Conservation (phyloP, 2,329 filamentous ascomycete species). For the Corynespora cassiicola region DNA sequence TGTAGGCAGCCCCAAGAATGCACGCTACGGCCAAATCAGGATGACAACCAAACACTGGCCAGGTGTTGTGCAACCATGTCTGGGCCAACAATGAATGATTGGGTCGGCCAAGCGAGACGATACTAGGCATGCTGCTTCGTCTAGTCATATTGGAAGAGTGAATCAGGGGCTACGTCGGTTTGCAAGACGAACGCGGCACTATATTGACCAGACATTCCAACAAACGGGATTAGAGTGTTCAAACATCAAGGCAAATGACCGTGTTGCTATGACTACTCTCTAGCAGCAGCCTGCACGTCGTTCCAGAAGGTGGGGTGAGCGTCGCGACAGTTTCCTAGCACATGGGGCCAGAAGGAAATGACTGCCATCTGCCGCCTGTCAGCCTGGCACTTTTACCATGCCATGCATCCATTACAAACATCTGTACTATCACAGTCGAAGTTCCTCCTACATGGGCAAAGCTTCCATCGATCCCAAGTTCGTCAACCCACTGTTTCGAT, state of each 20-base stretch:
- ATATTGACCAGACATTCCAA: conserved; percentile 19
- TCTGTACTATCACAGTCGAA: too few relatives aligned
- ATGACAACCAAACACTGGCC: conserved; percentile 32
- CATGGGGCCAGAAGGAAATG: not conserved
- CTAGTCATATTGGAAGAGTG: conserved; percentile 14
- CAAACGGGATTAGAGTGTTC: not conserved
- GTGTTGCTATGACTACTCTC: not conserved
- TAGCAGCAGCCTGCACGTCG: not conserved
- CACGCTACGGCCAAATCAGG: conserved; percentile 26
- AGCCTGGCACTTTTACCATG: too few relatives aligned
- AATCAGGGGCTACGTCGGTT: conserved; percentile 18
- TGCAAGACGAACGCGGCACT: conserved; percentile 18
- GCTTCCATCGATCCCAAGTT: too few relatives aligned
- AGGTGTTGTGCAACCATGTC: conserved; percentile 31
- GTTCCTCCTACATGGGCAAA: too few relatives aligned
- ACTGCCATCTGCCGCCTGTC: too few relatives aligned
- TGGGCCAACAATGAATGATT: conserved; percentile 19
- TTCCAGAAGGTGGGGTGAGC: not conserved
- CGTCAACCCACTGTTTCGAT: too few relatives aligned
- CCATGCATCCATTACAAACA: too few relatives aligned
- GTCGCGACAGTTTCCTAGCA: not conserved
- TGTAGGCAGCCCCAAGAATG: conserved; percentile 30
- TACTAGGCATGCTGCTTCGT: conserved; percentile 2
- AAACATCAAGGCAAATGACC: not conserved
- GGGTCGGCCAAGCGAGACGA: conserved; percentile 20